A percentile compares a stretch with the other conserved stretches of the same genome.
Evolutionary conservation across 768 basidiomycete genomes (phyloP).

Genomic region (Paxillus involutus): DNA sequence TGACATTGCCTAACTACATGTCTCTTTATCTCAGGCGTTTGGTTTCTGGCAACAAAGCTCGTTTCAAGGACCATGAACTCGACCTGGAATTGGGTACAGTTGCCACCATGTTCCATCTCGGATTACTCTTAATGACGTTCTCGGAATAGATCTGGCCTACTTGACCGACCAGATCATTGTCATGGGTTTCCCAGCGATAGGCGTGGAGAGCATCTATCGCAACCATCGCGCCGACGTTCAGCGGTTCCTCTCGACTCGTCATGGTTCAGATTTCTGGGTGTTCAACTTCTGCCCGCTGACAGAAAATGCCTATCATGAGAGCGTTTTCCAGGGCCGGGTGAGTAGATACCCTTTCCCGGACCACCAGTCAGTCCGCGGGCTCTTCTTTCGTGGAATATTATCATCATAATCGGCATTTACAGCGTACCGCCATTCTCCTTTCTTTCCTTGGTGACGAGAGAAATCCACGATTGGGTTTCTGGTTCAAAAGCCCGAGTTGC

Average conservation of each 20-base stretch:
- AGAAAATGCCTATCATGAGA: constrained; percentile 78
- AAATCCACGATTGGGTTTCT: constrained; percentile 72
- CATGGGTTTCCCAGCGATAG: constrained; percentile 84
- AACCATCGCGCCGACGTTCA: constrained; percentile 77
- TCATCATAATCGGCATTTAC: background rate
- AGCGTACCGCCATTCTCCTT: constrained; percentile 79
- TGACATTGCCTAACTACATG: constrained; percentile 35
- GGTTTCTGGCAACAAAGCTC: constrained; percentile 80
- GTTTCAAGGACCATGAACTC: constrained; percentile 68
- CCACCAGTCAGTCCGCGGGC: constrained; percentile 81
- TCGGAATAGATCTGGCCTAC: constrained; percentile 53
- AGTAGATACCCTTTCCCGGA: constrained; percentile 90
- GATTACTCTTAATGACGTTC: background rate
- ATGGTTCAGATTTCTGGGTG: constrained; percentile 79
- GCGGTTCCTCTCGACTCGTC: constrained; percentile 69
- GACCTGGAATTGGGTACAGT: constrained; percentile 67
- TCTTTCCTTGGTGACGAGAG: constrained; percentile 69
- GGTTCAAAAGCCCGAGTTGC: constrained; percentile 66
- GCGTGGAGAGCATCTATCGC: constrained; percentile 77
- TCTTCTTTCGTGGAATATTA: constrained; percentile 24
- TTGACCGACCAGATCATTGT: constrained; percentile 75
- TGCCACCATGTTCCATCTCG: constrained; percentile 13
- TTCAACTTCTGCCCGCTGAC: constrained; percentile 85
- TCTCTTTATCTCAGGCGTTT: constrained; percentile 66
- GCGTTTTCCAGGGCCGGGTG: constrained; percentile 69